Evolutionary conservation across 495 filamentous ascomycete species (phyloP), one percentile per base, ranked within the genome.

Genomic region (Hypomontagnella monticulosa): DNA sequence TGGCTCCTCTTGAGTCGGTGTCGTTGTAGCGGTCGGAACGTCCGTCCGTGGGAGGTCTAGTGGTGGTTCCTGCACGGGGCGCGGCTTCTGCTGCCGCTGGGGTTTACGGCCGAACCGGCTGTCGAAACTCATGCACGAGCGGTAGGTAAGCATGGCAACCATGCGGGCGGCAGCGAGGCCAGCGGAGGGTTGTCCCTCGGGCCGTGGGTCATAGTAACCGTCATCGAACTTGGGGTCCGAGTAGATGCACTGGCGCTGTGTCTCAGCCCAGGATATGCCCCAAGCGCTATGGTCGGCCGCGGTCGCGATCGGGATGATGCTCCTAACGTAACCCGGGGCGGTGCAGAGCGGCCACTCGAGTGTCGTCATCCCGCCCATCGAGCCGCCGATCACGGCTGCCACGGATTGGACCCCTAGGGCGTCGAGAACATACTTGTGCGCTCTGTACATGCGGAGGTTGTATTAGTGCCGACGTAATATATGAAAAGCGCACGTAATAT

Each of bases 111-210:
- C 71, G 59, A 78, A 78, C 0, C 75, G 60, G 9, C 43, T 20
- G 51, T 77, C 73, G 57, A 78, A 77, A 10, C 73, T 75, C 18
- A 61, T 56, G 33, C 57, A 71, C 16, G 76, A 77, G 3, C 76
- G 74, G 42, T 79, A 79, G 1, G 76, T 77, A 12, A 79, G 72
- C 72, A 77, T 76, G n/a, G 76, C 75, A 2, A 77, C 72, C 76
- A 76, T 79, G 20, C 76, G 66, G 2, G 76, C 76, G 0, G 75
- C 71, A 11, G 69, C 71, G 11, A 79, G 59, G 4, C 76, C 76
- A 1, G 55, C 51, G 0, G 62, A 66, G 7, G 76, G 76, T 40
- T 73, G 70, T 0, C 66, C 70, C 30, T 67, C 70, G 0, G 76
- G 76, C 11, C 19, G 23, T 6, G 73, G 68, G 11, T 69, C 64